A percentile compares a stretch with the other conserved stretches of the same genome.
These are phyloP conservation scores for Plectosphaerella plurivora DNA, from an alignment of 2,329 filamentous ascomycete genomes.

Conservation along the genomic window DNA sequence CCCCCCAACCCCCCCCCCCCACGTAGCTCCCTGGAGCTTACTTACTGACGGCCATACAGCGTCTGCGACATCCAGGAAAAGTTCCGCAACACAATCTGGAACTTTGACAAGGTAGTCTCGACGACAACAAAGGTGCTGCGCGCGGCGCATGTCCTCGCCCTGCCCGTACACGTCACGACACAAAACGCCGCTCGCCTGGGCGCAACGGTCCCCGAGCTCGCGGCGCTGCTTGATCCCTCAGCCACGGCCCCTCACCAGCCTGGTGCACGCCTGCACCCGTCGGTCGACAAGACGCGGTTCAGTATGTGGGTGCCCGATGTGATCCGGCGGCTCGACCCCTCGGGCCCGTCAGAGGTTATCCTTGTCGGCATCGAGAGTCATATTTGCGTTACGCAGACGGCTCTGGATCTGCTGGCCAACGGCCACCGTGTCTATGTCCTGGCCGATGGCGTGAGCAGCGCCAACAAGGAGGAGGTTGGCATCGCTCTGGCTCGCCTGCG, in stretches of 20 bases:
- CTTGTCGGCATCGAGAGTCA: constrained; percentile 91
- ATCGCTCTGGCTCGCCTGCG: constrained; percentile 75
- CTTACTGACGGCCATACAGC: constrained; percentile 36
- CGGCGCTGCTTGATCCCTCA: constrained; percentile 38
- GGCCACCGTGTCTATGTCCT: constrained; percentile 84
- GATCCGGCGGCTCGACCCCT: constrained; percentile 27
- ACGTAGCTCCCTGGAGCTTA: not conserved
- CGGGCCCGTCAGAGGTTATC: constrained; percentile 51
- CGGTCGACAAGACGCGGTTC: constrained; percentile 85
- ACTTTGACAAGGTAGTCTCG: constrained; percentile 76
- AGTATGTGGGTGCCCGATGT: constrained; percentile 78
- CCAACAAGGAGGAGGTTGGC: constrained; percentile 75
- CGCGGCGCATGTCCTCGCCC: constrained; percentile 59
- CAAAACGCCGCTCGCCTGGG: constrained; percentile 78
- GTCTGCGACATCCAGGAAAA: constrained; percentile 95
- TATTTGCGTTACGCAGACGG: constrained; percentile 92
- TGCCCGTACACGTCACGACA: constrained; percentile 83
- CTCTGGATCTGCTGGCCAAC: constrained; percentile 69
- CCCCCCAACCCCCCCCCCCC: not conserved
- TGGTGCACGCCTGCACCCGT: constrained; percentile 29
- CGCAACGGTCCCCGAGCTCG: constrained; percentile 70
- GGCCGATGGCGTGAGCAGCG: constrained; percentile 85
- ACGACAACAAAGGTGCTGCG: constrained; percentile 66
- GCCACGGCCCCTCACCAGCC: not conserved
- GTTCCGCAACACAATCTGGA: constrained; percentile 77